Percentiles rank a stretch among this genome's conserved stretches.
phyloP scores from a whole-genome alignment of 805 yeast genomes.

The Candida ficus region DNA sequence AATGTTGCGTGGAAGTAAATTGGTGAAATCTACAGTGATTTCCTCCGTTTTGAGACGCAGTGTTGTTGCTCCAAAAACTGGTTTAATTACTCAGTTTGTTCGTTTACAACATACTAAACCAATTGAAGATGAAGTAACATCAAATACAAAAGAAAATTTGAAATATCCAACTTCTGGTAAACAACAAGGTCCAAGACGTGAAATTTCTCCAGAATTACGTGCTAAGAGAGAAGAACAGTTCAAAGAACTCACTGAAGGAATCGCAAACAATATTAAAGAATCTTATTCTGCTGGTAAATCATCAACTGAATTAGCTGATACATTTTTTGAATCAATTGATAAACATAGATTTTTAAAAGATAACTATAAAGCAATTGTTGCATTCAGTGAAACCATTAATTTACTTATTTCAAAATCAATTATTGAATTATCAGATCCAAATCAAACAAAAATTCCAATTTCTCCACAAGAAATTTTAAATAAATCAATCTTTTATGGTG shows the following conservation, averaged over 20 bases:
- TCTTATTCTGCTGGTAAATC: neutral
- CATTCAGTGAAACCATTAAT: neutral
- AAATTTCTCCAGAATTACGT: neutral
- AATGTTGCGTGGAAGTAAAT: constrained; percentile 1
- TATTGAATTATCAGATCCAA: constrained; percentile 14
- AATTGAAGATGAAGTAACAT: neutral
- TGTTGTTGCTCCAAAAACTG: neutral
- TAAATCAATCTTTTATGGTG: constrained; percentile 14
- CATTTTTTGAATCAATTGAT: constrained; percentile 5
- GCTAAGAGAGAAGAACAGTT: neutral
- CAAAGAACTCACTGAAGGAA: neutral
- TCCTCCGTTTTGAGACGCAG: neutral
- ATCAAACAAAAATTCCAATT: constrained; percentile 12
- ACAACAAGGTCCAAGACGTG: neutral
- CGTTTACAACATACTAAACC: neutral
- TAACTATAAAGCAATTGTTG: neutral
- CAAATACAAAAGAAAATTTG: neutral
- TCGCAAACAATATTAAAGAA: neutral
- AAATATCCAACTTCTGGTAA: no score
- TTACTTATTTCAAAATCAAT: constrained; percentile 13
- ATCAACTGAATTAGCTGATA: constrained; percentile 6
- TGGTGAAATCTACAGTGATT: neutral
- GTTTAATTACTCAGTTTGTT: neutral
- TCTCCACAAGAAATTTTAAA: constrained; percentile 20
- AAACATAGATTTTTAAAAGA: constrained; percentile 1